Percentiles rank a stretch among this genome's conserved stretches.
Conservation (phyloP, 2,329 filamentous ascomycete species). For the Byssoonygena ceratinophila region DNA sequence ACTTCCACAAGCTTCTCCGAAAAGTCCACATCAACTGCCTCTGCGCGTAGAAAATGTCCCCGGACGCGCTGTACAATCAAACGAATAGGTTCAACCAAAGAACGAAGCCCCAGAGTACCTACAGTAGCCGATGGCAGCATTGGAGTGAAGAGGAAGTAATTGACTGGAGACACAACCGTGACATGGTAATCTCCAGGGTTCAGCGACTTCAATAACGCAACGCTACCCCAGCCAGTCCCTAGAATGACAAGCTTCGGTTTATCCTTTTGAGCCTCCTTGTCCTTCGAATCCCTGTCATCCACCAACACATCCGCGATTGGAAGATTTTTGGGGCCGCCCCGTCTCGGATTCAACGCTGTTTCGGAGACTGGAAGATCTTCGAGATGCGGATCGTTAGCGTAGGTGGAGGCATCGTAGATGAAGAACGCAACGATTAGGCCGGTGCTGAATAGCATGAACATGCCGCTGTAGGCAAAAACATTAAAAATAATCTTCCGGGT, state of each 20-base stretch:
- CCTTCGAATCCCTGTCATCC: slow-evolving; percentile 72
- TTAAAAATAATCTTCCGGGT: slow-evolving; percentile 51
- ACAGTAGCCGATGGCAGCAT: slow-evolving; percentile 97
- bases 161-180: slow-evolving; percentile 84
- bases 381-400: slow-evolving; percentile 57
- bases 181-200: slow-evolving; percentile 90
- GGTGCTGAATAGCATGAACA: slow-evolving; percentile 61
- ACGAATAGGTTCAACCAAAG: slow-evolving; percentile 83
- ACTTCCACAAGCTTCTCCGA: slow-evolving; percentile 84
- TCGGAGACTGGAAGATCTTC: slow-evolving; percentile 75
- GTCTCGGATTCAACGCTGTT: slow-evolving; percentile 66
- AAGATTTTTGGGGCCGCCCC: slow-evolving; percentile 86
- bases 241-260: slow-evolving; percentile 90
- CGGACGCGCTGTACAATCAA: slow-evolving; percentile 65
- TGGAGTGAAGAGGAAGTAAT: slow-evolving; percentile 96
- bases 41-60: slow-evolving; percentile 83
- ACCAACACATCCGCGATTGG: slow-evolving; percentile 81
- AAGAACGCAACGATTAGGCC: slow-evolving; percentile 72
- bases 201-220: slow-evolving; percentile 80
- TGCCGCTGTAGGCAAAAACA: slow-evolving; percentile 60
- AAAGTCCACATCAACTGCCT: slow-evolving; percentile 82
- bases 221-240: slow-evolving; percentile 89
- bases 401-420: slow-evolving; percentile 84
- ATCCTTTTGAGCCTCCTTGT: slow-evolving; percentile 60
- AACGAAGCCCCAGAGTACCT: slow-evolving; percentile 81